Conservation (phyloP, 106 monocot species). For the Phalaenopsis aphrodite region DNA sequence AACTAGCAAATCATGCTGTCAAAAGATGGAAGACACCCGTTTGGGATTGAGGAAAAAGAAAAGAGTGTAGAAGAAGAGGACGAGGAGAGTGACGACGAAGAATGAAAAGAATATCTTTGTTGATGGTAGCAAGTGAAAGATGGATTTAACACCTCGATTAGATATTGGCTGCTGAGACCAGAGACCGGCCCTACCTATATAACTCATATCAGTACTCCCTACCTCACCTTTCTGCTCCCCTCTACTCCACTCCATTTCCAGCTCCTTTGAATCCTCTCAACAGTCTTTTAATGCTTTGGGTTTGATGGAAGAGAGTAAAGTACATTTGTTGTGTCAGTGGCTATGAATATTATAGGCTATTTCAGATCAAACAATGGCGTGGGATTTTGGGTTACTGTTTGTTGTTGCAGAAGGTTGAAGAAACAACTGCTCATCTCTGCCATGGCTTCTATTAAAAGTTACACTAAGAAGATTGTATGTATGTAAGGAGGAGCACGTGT, state of each 20-base stretch:
- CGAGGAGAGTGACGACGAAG: background rate
- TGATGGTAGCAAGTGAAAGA: background rate
- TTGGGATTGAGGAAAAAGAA: background rate
- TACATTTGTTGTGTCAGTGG: background rate
- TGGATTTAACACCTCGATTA: background rate
- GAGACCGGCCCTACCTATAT: background rate
- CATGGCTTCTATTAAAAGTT: background rate
- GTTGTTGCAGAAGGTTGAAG: background rate
- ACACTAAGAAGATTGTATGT: background rate
- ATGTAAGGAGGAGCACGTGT: background rate
- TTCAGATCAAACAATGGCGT: slow-evolving; percentile 4
- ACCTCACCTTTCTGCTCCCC: background rate
- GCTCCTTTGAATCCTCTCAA: too few relatives aligned
- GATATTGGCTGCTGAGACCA: slow-evolving; percentile 1
- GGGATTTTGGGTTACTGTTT: slow-evolving; percentile 4
- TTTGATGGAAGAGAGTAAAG: background rate
- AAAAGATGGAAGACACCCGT: background rate
- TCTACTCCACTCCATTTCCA: too few relatives aligned
- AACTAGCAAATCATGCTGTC: background rate
- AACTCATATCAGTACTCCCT: background rate
- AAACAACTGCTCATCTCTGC: too few relatives aligned
- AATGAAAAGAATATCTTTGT: slow-evolving; percentile 2
- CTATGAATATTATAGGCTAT: background rate
- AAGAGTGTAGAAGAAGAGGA: background rate
- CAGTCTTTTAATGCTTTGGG: background rate